Evolutionary conservation across 1,139 yeast species (phyloP), one percentile per base, ranked within the genome.

Genomic region (Magnusiomyces suaveolens): DNA sequence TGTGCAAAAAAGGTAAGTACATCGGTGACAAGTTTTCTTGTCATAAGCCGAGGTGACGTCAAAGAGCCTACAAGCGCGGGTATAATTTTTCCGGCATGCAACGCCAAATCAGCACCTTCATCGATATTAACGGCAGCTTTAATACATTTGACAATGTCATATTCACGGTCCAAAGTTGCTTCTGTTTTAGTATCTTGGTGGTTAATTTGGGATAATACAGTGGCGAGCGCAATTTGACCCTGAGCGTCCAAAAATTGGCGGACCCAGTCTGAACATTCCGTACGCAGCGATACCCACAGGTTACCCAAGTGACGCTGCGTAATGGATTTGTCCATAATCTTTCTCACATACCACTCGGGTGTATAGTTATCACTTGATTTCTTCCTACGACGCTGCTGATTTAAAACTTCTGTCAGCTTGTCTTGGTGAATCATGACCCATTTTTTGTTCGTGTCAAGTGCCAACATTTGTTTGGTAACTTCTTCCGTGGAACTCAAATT

Each of bases 341-440:
- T 78, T 56, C 87, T 78, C 36, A 94, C 90, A 69, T 86, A 92
- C 66, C 80, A 82, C 60, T 83, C 87, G 0, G 96, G 96, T 2
- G 85, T 75, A 33, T 76, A 72, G 43, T 75, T 73, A 57, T 76
- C 77, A 24, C 48, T 58, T 23, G 60, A 53, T 48, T 24, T 62
- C 56, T 50, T 63, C 56, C 59, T 61, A 59, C 72, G 69, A 57
- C 62, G 78, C 66, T 68, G 76, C 78, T 65, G 78, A 75, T 63
- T 84, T 77, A 84, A 84, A 63, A 76, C 76, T 63, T 87, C 97
- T 6, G 90, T 80, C 55, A 87, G 75, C 38, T 85, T 83, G 68
- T 89, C 96, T 67, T 92, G 97, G 62, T 85, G 82, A 48, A 92
- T 85, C 62, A 92, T 76, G 83, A 87, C 82, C 96, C 97, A 88